Base-by-base conservation (phyloP, 2,329 filamentous ascomycete genomes). In the Cytospora paraplurivora region DNA sequence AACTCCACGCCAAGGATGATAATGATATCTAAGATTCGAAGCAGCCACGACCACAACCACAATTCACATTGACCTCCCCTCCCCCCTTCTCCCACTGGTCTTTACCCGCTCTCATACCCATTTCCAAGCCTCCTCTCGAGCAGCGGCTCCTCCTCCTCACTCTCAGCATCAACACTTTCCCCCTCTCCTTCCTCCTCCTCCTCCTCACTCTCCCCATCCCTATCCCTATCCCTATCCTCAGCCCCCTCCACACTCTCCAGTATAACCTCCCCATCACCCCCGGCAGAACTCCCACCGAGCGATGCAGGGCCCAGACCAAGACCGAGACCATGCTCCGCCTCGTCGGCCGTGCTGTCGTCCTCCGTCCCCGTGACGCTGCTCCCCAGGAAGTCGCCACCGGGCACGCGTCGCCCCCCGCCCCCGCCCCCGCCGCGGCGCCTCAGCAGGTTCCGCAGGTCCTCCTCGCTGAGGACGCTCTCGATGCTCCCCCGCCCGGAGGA, bases 381-480 rank as follows among this genome's bases (percentile, higher is more conserved):
- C 4, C 38, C 63, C 38, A 57, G 11, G 10, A 51, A 21, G 3
- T 55, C 57, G 5, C 47, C 19, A n/a, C n/a, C n/a, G n/a, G n/a
- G n/a, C n/a, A n/a, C n/a, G n/a, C n/a, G n/a, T n/a, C n/a, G n/a
- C n/a, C n/a, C n/a, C n/a, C n/a, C n/a, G n/a, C 34, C 50, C 3
- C 6, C 32, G 6, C 8, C 7, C 7, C 34, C 21, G 3, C 6
- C 2, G 17, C 41, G 12, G n/a, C 71, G 71, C 8, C 76, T 70
- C 32, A 80, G 68, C 64, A 73, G 61, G 60, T 67, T 34, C 51
- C 68, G 75, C 59, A 88, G 70, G 66, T 88, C 85, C 59, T 88
- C 85, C 67, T 87, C 84, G 66, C 84, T 86, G 47, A 88, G 72
- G 8, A 88, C 85, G 44, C 82, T 85, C 71, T 88, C 84, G 47